phyloP scores from a whole-genome alignment of 108 stramenopile species.

The Pseudonitzschia pungens region DNA sequence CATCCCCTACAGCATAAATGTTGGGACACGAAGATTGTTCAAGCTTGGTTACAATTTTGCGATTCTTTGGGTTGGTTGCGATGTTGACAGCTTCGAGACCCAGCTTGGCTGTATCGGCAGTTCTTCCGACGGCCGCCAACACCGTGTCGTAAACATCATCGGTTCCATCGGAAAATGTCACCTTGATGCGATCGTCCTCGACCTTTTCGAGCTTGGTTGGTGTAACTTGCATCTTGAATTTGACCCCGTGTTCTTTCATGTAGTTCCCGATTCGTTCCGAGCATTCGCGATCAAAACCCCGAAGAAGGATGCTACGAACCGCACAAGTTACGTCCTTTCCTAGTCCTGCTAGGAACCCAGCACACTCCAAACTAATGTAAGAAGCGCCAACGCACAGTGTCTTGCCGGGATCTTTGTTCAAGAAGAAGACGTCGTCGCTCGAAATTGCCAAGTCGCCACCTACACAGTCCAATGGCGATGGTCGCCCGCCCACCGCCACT shows the following conservation, averaged over 20 bases:
- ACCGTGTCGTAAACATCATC: slow-evolving; percentile 86
- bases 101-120: slow-evolving; percentile 86
- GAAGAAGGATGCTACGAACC: slow-evolving; percentile 92
- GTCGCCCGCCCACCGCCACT: slow-evolving; percentile 96
- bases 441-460: slow-evolving; percentile 94
- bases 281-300: slow-evolving; percentile 97
- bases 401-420: slow-evolving; percentile 89
- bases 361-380: slow-evolving; percentile 98
- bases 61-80: slow-evolving; percentile 65
- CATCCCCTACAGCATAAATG: slow-evolving; percentile 98
- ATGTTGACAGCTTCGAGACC: slow-evolving; percentile 83
- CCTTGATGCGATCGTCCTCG: slow-evolving; percentile 74
- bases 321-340: slow-evolving; percentile 93
- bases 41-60: slow-evolving; percentile 74
- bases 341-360: slow-evolving; percentile 93
- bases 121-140: slow-evolving; percentile 90
- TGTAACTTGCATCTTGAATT: slow-evolving; percentile 77
- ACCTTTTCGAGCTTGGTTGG: slow-evolving; percentile 81
- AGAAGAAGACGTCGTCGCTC: slow-evolving; percentile 94
- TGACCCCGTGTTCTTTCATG: slow-evolving; percentile 87
- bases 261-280: slow-evolving; percentile 82
- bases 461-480: slow-evolving; percentile 76
- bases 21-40: slow-evolving; percentile 91
- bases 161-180: slow-evolving; percentile 84
- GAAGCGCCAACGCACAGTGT: slow-evolving; percentile 96